Evolutionary conservation across 352 stramenopile genomes (phyloP).

Genomic region (Lagenidium giganteum): DNA sequence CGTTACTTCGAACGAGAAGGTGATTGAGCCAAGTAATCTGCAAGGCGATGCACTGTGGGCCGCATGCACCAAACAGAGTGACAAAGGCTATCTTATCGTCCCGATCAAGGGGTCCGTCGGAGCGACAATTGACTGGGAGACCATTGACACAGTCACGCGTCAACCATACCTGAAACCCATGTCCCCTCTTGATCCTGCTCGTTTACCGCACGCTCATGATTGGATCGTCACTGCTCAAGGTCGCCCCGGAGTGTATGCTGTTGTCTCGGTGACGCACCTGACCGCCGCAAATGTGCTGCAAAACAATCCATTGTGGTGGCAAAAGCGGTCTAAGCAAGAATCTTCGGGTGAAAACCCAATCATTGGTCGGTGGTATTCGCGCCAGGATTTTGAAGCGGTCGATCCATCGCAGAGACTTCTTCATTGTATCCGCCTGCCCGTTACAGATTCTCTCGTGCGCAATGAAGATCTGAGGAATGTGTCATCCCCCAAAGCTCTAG

Average conservation of each 20-base stretch:
- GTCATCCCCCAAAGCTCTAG: too few relatives aligned
- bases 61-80: conserved; percentile 82
- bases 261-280: conserved; percentile 33
- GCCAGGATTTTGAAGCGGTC: conserved; percentile 51
- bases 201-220: too few relatives aligned
- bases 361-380: conserved; percentile 70
- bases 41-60: conserved; percentile 54
- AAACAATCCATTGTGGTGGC: too few relatives aligned
- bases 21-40: conserved; percentile 66
- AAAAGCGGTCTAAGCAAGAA: too few relatives aligned
- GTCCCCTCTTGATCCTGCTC: conserved; percentile 2
- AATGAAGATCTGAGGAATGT: too few relatives aligned
- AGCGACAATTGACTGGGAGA: conserved; percentile 73
- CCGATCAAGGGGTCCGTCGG: too few relatives aligned
- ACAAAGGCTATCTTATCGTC: conserved; percentile 85
- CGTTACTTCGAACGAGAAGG: conserved; percentile 63
- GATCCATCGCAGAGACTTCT: conserved; percentile 55
- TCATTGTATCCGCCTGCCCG: conserved; percentile 63
- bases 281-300: too few relatives aligned
- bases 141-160: too few relatives aligned
- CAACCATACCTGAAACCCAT: conserved; percentile 69
- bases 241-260: conserved; percentile 65
- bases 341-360: too few relatives aligned
- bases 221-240: conserved; percentile 56
- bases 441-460: too few relatives aligned